Base-by-base conservation (phyloP, 495 filamentous ascomycete species). In the Aspergillus incahuasiensis region DNA sequence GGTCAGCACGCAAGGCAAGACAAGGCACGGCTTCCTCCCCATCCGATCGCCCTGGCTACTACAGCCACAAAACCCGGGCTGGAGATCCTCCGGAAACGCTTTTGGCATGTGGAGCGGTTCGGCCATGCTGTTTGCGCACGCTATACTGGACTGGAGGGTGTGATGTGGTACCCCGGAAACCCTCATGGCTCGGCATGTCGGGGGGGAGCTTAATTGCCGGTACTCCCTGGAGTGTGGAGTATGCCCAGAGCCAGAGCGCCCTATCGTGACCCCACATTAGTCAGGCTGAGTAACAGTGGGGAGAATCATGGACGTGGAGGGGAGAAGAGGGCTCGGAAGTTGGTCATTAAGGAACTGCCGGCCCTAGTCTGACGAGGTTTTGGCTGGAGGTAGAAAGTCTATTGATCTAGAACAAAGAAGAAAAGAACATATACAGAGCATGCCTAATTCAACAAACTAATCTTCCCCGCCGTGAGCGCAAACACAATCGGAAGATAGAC, bases 261-360 rank as follows among this genome's bases (percentile, higher is more conserved):
- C n/a, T n/a, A n/a, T 35, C 20, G 13, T 46, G 60, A 66, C 70
- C 70, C 68, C 68, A 73, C 70, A 73, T 73, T 63, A 71, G 61
- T 73, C 60, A 73, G 65, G 48, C 66, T 73, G 65, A 68, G 63
- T 68, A 68, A 69, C 61, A 24, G 58, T 57, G 65, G 61, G 55
- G 63, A 48, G 38, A 16, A 15, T 28, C 8, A n/a, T 51, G 51
- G 16, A 28, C 51, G 41, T 54, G 39, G 51, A 54, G 50, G 41
- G 25, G 7, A 5, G 19, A 40, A 8, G 41, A 45, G 43, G n/a
- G 34, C 1, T 49, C 47, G 28, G 41, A 40, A 55, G 28, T 55
- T 16, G 32, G 9, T 19, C 48, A 43, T 25, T 6, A 28, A 6
- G 48, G 13, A 41, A 42, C 24, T 49, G 16, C 28, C 40, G 41